phyloP scores from a whole-genome alignment of 345 rosid genomes.

The Brassica carinata region DNA sequence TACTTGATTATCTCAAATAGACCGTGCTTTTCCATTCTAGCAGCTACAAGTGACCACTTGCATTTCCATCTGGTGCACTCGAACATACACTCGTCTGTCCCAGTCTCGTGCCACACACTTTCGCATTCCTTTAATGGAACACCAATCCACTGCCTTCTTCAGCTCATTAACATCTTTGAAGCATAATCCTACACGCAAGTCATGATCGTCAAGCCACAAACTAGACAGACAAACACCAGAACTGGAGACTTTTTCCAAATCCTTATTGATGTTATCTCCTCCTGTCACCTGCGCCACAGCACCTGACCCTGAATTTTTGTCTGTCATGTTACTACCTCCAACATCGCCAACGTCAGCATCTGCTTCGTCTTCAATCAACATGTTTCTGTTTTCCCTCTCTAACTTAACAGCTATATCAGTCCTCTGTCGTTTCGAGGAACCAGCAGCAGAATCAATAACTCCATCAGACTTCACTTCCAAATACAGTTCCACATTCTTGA shows the following conservation, averaged over 20 bases:
- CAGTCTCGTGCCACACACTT: background rate
- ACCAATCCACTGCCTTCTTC: conserved; percentile 5
- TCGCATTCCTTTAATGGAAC: background rate
- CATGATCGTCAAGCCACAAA: conserved; percentile 9
- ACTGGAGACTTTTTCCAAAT: too few species aligned
- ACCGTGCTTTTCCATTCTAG: conserved; percentile 10
- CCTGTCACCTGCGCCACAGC: too few species aligned
- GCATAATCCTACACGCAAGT: too few species aligned
- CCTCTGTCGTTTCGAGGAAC: background rate
- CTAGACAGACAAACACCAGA: background rate
- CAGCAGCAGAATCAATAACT: background rate
- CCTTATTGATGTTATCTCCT: too few species aligned
- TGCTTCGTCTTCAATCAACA: too few species aligned
- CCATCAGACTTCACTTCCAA: too few species aligned
- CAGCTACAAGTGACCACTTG: conserved; percentile 12
- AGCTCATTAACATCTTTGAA: too few species aligned
- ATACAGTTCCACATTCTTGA: too few species aligned
- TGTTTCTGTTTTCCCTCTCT: background rate
- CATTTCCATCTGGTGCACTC: conserved; percentile 25
- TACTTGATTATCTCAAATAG: background rate
- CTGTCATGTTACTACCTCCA: too few species aligned
- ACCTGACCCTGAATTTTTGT: too few species aligned
- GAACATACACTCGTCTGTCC: background rate
- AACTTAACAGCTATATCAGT: background rate
- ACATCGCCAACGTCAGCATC: too few species aligned